A percentile compares a stretch with the other conserved stretches of the same genome.
phyloP scores from a whole-genome alignment of 495 filamentous ascomycete species.

The Trichoderma parareesei region DNA sequence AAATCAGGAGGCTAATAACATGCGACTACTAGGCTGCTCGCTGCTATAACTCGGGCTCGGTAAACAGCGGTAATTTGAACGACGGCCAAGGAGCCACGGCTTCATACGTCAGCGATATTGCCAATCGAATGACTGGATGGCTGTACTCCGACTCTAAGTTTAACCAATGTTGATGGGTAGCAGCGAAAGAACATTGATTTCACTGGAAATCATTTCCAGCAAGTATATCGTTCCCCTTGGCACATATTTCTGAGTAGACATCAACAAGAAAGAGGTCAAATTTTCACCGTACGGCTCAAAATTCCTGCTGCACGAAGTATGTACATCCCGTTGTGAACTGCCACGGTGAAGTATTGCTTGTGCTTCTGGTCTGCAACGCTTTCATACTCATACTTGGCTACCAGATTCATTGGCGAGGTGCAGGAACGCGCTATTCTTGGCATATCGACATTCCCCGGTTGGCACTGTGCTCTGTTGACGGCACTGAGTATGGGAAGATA shows the following conservation, averaged over 20 bases:
- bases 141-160: constrained; percentile 16
- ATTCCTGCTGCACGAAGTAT: too few species aligned
- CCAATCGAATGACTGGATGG: constrained; percentile 44
- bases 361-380: too few species aligned
- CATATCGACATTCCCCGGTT: too few species aligned
- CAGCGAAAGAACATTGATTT: background rate
- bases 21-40: constrained; percentile 31
- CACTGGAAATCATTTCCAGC: background rate
- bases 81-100: constrained; percentile 40
- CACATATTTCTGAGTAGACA: background rate
- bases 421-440: too few species aligned
- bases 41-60: constrained; percentile 49
- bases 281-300: too few species aligned
- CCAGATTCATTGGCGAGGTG: too few species aligned
- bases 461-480: too few species aligned
- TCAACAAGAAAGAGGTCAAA: too few species aligned
- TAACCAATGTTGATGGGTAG: background rate
- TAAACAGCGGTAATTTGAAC: constrained; percentile 38
- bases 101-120: constrained; percentile 50
- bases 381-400: too few species aligned
- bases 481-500: too few species aligned
- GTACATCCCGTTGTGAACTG: too few species aligned
- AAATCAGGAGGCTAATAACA: constrained; percentile 15
- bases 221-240: background rate
- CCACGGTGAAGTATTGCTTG: too few species aligned